These are phyloP conservation scores for Arbutus unedo DNA, from an alignment of 148 eudicot genomes.

Conservation along the genomic window DNA sequence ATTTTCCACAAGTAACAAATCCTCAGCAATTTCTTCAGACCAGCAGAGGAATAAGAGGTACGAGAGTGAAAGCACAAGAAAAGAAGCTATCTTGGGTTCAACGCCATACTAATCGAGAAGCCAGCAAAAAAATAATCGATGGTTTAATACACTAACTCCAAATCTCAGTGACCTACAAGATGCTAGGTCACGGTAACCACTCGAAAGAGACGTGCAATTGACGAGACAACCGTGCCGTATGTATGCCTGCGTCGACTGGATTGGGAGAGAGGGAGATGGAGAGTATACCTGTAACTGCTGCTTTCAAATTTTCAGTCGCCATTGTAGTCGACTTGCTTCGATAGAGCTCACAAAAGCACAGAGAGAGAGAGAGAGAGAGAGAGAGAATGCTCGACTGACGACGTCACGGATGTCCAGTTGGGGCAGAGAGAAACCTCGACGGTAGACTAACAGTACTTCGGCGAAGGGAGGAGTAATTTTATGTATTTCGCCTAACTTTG, in stretches of 20 bases:
- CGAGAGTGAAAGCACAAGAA: not conserved
- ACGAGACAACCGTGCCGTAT: not conserved
- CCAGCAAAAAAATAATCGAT: not conserved
- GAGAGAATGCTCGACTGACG: not conserved
- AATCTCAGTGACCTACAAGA: not conserved
- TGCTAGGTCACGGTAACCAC: not conserved
- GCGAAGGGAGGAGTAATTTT: not conserved
- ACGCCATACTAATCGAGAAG: not conserved
- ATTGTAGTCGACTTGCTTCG: not conserved
- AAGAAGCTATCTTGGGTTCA: not conserved
- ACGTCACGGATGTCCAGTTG: not conserved
- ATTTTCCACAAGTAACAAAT: not conserved
- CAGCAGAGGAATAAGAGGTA: not conserved
- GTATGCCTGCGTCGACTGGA: not conserved
- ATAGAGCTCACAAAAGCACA: no score
- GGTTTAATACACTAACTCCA: slow-evolving; percentile 4
- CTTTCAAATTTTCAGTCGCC: not conserved
- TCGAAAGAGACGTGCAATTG: not conserved
- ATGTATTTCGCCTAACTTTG: no score
- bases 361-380: not conserved
- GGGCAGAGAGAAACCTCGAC: not conserved
- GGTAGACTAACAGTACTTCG: not conserved
- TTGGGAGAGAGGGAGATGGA: not conserved
- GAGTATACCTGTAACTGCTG: not conserved
- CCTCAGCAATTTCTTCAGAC: not conserved